phyloP scores from a whole-genome alignment of 768 basidiomycete species.

The Hericium erinaceus region DNA sequence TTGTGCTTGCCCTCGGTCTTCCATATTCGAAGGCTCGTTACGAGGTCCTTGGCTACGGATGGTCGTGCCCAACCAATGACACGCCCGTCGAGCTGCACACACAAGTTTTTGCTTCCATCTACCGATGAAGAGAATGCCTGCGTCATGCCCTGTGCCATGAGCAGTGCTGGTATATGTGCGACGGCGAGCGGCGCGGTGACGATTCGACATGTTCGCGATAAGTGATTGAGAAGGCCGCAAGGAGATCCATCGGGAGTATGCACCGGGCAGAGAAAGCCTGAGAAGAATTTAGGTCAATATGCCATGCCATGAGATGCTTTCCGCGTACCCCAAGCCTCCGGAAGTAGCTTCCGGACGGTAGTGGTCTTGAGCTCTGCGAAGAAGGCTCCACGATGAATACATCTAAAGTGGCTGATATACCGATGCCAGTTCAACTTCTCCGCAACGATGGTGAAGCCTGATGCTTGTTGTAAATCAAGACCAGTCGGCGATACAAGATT shows the following conservation, averaged over 20 bases:
- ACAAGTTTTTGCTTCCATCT: slow-evolving; percentile 74
- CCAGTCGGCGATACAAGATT: slow-evolving; percentile 92
- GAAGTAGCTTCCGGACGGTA: slow-evolving; percentile 89
- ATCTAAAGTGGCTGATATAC: slow-evolving; percentile 97
- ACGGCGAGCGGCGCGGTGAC: slow-evolving; percentile 69
- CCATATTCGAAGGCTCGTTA: slow-evolving; percentile 82
- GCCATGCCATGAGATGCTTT: background rate
- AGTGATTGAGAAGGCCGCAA: slow-evolving; percentile 94
- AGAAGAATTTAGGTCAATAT: slow-evolving; percentile 4
- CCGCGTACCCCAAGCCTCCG: slow-evolving; percentile 89
- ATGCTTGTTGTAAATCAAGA: slow-evolving; percentile 92
- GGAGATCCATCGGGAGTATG: slow-evolving; percentile 98
- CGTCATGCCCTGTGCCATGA: slow-evolving; percentile 89
- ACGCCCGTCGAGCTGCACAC: slow-evolving; percentile 91
- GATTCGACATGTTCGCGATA: slow-evolving; percentile 89
- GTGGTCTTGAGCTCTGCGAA: slow-evolving; percentile 98
- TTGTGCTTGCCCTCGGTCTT: slow-evolving; percentile 82
- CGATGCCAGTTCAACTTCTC: slow-evolving; percentile 99
- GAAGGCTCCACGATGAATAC: slow-evolving; percentile 98
- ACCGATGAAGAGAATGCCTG: slow-evolving; percentile 73
- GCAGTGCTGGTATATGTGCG: slow-evolving; percentile 71
- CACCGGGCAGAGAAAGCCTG: slow-evolving; percentile 95
- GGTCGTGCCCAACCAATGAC: slow-evolving; percentile 91
- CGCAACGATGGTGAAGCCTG: slow-evolving; percentile 98
- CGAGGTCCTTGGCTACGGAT: slow-evolving; percentile 64